phyloP scores from a whole-genome alignment of 257 asterid species.

The Solanum etuberosum region DNA sequence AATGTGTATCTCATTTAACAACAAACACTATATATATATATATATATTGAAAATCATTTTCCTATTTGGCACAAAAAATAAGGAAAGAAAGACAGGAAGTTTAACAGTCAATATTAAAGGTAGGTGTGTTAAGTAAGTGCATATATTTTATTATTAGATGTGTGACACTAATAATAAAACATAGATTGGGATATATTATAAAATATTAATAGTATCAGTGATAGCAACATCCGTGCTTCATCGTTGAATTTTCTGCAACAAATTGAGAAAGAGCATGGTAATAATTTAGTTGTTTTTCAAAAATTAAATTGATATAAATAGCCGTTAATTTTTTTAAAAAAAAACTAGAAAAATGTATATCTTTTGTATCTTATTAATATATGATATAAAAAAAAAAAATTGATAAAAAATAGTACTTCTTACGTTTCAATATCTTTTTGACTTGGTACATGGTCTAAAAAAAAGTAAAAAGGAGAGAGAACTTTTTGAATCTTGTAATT shows the following conservation, averaged over 20 bases:
- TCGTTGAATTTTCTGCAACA: neutral
- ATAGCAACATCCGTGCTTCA: neutral
- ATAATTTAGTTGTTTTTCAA: neutral
- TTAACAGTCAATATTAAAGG: neutral
- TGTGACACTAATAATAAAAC: neutral
- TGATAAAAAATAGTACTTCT: neutral
- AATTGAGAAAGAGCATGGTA: neutral
- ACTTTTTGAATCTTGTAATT: neutral
- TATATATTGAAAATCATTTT: neutral
- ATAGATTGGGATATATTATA: neutral
- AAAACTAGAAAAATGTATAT: neutral
- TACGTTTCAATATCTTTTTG: too few species aligned
- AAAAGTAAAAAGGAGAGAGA: too few species aligned
- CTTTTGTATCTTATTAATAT: too few species aligned
- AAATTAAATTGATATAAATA: neutral
- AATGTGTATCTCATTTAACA: too few species aligned
- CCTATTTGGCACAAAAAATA: neutral
- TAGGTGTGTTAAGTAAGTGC: neutral
- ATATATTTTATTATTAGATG: neutral
- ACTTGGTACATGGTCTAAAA: neutral
- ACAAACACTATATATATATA: too few species aligned
- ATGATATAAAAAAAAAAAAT: too few species aligned
- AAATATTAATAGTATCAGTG: neutral
- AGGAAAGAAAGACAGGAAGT: neutral
- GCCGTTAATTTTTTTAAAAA: too few species aligned